phyloP scores from a whole-genome alignment of 768 basidiomycete genomes.

The Calocybe gangraenosa region DNA sequence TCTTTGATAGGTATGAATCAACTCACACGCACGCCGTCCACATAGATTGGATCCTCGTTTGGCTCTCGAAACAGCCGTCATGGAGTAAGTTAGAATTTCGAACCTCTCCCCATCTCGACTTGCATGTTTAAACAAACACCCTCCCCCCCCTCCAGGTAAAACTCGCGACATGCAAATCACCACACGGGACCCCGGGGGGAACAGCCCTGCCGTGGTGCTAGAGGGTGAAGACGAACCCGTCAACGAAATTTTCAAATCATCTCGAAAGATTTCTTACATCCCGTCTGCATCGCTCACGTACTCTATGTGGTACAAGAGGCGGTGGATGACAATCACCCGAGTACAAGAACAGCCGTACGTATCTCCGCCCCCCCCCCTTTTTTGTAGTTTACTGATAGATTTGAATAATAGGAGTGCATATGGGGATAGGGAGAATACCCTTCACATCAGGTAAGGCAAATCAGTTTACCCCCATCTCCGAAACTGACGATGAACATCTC shows the following conservation, averaged over 20 bases:
- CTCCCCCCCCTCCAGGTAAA: slow-evolving; percentile 22
- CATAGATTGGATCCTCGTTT: slow-evolving; percentile 59
- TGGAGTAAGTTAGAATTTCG: slow-evolving; percentile 37
- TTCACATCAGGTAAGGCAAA: slow-evolving; percentile 13
- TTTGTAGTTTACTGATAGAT: not conserved
- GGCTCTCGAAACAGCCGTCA: slow-evolving; percentile 51
- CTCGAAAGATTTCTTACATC: slow-evolving; percentile 27
- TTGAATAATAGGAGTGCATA: slow-evolving; percentile 3
- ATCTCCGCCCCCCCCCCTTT: not conserved
- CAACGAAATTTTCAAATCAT: slow-evolving; percentile 7
- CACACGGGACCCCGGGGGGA: slow-evolving; percentile 27
- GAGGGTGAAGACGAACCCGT: slow-evolving; percentile 23
- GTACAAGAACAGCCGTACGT: slow-evolving; percentile 9
- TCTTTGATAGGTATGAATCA: no score
- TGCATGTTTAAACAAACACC: not conserved
- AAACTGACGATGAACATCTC: not conserved
- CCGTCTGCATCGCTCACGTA: slow-evolving; percentile 29
- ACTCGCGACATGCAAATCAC: slow-evolving; percentile 46
- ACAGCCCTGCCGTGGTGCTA: slow-evolving; percentile 21
- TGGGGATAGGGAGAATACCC: slow-evolving; percentile 14
- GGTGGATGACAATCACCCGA: slow-evolving; percentile 24
- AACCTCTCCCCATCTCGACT: not conserved
- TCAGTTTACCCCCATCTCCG: not conserved
- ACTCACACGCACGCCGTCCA: no score
- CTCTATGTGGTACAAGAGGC: slow-evolving; percentile 28